Percentiles rank a stretch among this genome's conserved stretches.
These are phyloP conservation scores for Draba incana DNA, from an alignment of 345 rosid genomes.

Conservation along the genomic window DNA sequence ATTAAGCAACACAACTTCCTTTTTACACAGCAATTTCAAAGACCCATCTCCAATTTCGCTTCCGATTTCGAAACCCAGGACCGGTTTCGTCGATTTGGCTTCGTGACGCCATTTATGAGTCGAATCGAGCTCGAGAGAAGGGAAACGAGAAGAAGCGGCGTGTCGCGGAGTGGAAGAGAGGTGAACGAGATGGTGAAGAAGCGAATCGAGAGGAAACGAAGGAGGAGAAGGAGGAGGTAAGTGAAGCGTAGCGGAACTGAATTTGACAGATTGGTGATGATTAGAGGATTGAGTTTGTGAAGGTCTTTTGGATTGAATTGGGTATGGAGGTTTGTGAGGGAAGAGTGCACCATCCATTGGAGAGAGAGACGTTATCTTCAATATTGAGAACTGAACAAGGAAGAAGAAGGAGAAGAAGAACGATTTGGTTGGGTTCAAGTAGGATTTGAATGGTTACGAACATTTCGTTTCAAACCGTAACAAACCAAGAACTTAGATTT, in stretches of 20 bases:
- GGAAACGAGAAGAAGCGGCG: conserved; percentile 39
- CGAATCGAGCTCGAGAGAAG: conserved; percentile 51
- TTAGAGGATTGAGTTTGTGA: conserved; percentile 36
- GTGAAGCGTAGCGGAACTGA: conserved; percentile 67
- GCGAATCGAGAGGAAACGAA: conserved; percentile 64
- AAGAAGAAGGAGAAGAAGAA: neutral
- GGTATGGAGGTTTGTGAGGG: conserved; percentile 61
- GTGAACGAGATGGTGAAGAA: conserved; percentile 76
- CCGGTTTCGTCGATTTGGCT: conserved; percentile 40
- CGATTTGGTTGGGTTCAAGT: neutral
- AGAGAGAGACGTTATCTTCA: conserved; percentile 27
- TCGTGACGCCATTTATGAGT: conserved; percentile 39
- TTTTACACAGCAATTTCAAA: conserved; percentile 53
- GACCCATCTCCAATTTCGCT: conserved; percentile 43
- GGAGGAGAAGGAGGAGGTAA: conserved; percentile 59
- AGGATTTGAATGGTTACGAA: too few species aligned
- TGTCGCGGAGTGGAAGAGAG: conserved; percentile 55
- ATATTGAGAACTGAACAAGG: conserved; percentile 3
- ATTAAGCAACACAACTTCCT: conserved; percentile 52
- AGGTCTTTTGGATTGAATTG: conserved; percentile 50
- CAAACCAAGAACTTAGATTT: too few species aligned
- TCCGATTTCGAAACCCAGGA: conserved; percentile 35
- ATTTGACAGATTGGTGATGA: conserved; percentile 47
- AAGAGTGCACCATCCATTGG: conserved; percentile 73
- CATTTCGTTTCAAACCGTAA: too few species aligned